Base-by-base conservation (phyloP, 1,284 basidiomycete genomes). In the Cryptococcus sp. region DNA sequence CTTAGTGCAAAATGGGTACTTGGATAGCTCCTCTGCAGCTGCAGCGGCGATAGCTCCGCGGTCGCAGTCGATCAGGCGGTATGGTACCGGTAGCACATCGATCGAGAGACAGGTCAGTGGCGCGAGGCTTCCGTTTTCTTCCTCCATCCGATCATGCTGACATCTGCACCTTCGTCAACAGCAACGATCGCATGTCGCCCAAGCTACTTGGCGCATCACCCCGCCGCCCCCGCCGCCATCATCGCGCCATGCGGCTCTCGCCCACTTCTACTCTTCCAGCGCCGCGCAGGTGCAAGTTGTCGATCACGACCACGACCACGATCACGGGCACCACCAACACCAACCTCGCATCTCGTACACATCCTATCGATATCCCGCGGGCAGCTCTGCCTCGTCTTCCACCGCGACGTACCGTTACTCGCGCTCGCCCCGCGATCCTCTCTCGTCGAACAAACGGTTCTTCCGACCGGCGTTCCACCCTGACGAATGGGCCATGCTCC, bases 231-330 rank as follows among this genome's bases (percentile, higher is more conserved):
- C 31, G 31, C 31, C 31, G 31, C 31, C 46, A 8, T 7, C 46
- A 38, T 56, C 54, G 3, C 53, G 44, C 15, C 49, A 57, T 25
- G 39, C 40, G 16, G 22, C 42, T 22, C 20, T 45, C 8, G 40
- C 44, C 31, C 41, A 51, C 25, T 38, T 31, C 11, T 61, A 61
- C 27, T 61, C 60, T 4, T 50, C 55, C 39, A 61, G 54, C 27
- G 60, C 60, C n/a, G 60, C 55, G 17, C 60, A 61, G 31, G 27
- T 27, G 17, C 60, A 61, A 40, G 27, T 27, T 5, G 25, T 56
- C 38, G 60, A 61, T 31, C 49, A 51, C 42, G 35, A 46, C 47
- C 46, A 53, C 53, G 40, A 61, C 22, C 49, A 51, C 42, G 35
- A 46, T 47, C 46, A 53, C 53, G 40, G 10, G 19, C 48, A 35